A percentile compares a stretch with the other conserved stretches of the same genome.
Conservation (phyloP, 768 basidiomycete genomes). For the Chiua virens region DNA sequence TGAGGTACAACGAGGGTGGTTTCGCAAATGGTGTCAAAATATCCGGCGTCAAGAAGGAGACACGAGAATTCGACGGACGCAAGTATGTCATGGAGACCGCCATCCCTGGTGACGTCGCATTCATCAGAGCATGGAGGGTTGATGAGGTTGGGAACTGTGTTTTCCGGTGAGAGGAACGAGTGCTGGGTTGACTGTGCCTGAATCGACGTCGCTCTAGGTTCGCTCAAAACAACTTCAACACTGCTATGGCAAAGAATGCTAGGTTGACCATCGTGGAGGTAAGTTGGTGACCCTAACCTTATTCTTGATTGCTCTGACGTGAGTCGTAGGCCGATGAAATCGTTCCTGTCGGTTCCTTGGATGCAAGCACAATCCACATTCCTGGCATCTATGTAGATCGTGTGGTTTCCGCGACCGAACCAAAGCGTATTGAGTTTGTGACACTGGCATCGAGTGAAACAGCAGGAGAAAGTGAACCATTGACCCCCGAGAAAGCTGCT, state of each 20-base stretch:
- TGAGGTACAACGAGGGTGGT: slow-evolving; percentile 78
- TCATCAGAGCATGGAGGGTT: slow-evolving; percentile 89
- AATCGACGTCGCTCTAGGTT: slow-evolving; percentile 47
- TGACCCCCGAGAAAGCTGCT: slow-evolving; percentile 50
- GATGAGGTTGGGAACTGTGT: slow-evolving; percentile 90
- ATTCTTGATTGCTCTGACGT: background rate
- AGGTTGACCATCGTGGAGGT: slow-evolving; percentile 90
- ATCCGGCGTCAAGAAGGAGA: slow-evolving; percentile 74
- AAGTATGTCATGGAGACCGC: slow-evolving; percentile 81
- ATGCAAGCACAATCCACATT: slow-evolving; percentile 78
- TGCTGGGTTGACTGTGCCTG: background rate
- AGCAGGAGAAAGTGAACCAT: slow-evolving; percentile 21
- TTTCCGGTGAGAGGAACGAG: slow-evolving; percentile 60
- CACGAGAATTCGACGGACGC: slow-evolving; percentile 73
- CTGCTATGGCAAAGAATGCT: slow-evolving; percentile 87
- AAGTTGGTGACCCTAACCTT: slow-evolving; percentile 8
- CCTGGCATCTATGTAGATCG: slow-evolving; percentile 89
- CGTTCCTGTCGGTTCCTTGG: slow-evolving; percentile 78
- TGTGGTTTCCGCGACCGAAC: slow-evolving; percentile 73
- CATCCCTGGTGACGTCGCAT: slow-evolving; percentile 78
- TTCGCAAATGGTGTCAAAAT: slow-evolving; percentile 66
- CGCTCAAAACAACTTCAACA: slow-evolving; percentile 84
- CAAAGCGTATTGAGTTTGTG: slow-evolving; percentile 75
- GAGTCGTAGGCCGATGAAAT: slow-evolving; percentile 76
- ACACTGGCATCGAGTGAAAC: slow-evolving; percentile 60